A percentile compares a stretch with the other conserved stretches of the same genome.
Conservation (phyloP, 768 basidiomycete genomes). For the Mycena capillaripes region DNA sequence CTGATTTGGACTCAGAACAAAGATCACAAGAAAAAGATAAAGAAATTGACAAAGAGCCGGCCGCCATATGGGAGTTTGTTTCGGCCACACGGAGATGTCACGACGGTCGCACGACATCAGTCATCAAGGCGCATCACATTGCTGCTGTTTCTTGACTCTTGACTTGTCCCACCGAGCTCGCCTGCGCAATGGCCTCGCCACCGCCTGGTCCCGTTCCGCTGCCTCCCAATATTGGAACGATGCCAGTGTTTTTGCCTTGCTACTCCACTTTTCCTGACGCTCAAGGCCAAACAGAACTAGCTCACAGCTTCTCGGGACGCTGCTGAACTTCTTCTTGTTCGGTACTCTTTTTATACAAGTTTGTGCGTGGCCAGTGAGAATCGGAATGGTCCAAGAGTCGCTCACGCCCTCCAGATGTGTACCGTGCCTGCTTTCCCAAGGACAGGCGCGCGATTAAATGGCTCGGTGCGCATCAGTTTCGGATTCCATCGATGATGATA, state of each 20-base stretch:
- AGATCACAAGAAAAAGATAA: no score
- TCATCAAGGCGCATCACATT: no score
- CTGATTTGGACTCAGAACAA: no score
- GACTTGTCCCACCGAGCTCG: background rate
- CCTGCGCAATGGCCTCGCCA: background rate
- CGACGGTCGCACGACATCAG: no score
- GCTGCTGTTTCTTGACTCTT: no score
- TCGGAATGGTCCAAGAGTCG: background rate
- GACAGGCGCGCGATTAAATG: slow-evolving; percentile 34
- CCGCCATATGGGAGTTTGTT: no score
- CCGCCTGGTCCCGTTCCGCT: slow-evolving; percentile 2
- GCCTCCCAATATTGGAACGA: slow-evolving; percentile 22
- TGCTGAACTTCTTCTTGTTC: slow-evolving; percentile 44
- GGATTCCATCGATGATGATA: background rate
- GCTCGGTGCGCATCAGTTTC: slow-evolving; percentile 35
- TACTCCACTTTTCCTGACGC: background rate
- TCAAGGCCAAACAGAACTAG: slow-evolving; percentile 9
- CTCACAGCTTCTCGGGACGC: slow-evolving; percentile 27
- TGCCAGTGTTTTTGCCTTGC: background rate
- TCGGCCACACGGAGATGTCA: no score
- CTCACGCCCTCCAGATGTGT: slow-evolving; percentile 29
- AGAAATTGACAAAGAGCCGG: no score
- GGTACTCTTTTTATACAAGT: slow-evolving; percentile 45
- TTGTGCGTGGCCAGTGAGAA: slow-evolving; percentile 31
- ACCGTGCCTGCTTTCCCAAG: slow-evolving; percentile 39